These are phyloP conservation scores for Suhomyces anneliseae DNA, from an alignment of 1,139 yeast species.

Conservation along the genomic window DNA sequence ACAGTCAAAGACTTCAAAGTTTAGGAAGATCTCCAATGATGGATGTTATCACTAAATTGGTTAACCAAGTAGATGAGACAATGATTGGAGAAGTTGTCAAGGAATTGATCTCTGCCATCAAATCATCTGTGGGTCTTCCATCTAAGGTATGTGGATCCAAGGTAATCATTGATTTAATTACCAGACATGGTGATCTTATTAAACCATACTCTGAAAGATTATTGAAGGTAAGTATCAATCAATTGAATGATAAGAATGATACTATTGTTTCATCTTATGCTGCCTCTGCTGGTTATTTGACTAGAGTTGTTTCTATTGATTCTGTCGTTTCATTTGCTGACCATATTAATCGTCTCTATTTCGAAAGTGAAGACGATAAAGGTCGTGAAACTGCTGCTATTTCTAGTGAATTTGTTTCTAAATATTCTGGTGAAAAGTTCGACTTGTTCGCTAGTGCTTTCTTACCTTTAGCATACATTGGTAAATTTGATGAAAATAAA, in stretches of 20 bases:
- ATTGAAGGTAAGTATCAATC: slow-evolving; percentile 56
- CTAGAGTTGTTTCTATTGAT: slow-evolving; percentile 61
- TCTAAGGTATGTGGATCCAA: slow-evolving; percentile 88
- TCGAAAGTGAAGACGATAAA: slow-evolving; percentile 54
- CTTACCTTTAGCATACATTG: slow-evolving; percentile 78
- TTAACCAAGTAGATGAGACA: slow-evolving; percentile 56
- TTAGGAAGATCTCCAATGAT: slow-evolving; percentile 84
- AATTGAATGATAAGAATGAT: slow-evolving; percentile 68
- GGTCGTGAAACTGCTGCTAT: slow-evolving; percentile 55
- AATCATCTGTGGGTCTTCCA: slow-evolving; percentile 81
- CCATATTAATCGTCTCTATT: slow-evolving; percentile 56
- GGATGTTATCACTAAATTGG: slow-evolving; percentile 77
- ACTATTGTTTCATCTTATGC: slow-evolving; percentile 79
- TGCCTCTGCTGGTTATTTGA: slow-evolving; percentile 74
- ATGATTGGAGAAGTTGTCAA: slow-evolving; percentile 54
- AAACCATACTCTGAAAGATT: slow-evolving; percentile 65
- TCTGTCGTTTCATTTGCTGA: slow-evolving; percentile 56
- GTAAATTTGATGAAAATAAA: slow-evolving; percentile 62
- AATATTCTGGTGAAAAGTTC: slow-evolving; percentile 70
- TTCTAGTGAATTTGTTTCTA: slow-evolving; percentile 68
- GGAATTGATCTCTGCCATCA: slow-evolving; percentile 50
- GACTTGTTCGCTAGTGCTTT: slow-evolving; percentile 62
- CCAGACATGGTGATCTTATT: slow-evolving; percentile 54
- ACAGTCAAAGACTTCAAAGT: slow-evolving; percentile 71
- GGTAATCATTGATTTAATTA: slow-evolving; percentile 64